Evolutionary conservation across 2,329 filamentous ascomycete genomes (phyloP).

Genomic region (Cordyceps pruinosa): DNA sequence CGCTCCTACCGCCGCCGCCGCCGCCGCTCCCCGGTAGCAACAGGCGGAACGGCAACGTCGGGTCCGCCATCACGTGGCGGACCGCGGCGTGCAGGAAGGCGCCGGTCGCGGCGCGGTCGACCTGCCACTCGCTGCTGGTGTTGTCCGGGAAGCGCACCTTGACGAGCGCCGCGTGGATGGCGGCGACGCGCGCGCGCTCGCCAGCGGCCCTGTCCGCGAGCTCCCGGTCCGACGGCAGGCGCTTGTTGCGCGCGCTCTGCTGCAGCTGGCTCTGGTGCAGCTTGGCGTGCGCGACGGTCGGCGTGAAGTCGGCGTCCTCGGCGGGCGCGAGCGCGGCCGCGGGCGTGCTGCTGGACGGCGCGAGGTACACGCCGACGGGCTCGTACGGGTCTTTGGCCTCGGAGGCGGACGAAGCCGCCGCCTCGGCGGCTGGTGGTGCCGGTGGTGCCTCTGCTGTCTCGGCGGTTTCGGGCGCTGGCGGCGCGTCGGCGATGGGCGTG

Average conservation of each 20-base stretch:
- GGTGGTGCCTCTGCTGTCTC: not conserved
- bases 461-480: slow-evolving; percentile 6
- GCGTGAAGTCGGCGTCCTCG: slow-evolving; percentile 69
- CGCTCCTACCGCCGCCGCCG: slow-evolving; percentile 37
- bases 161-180: slow-evolving; percentile 62
- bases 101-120: slow-evolving; percentile 62
- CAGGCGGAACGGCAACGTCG: slow-evolving; percentile 63
- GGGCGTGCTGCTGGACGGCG: slow-evolving; percentile 67
- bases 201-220: slow-evolving; percentile 62
- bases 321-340: slow-evolving; percentile 62
- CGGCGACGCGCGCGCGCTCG: slow-evolving; percentile 57
- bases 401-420: slow-evolving; percentile 6
- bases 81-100: slow-evolving; percentile 69
- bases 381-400: slow-evolving; percentile 29
- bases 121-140: slow-evolving; percentile 65
- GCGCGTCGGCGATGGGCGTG: not conserved
- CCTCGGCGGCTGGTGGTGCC: too few species aligned
- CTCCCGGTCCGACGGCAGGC: slow-evolving; percentile 77
- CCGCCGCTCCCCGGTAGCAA: slow-evolving; percentile 47
- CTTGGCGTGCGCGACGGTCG: slow-evolving; percentile 68
- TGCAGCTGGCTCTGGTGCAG: slow-evolving; percentile 64
- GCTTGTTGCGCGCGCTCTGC: slow-evolving; percentile 59
- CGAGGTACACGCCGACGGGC: slow-evolving; percentile 67
- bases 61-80: slow-evolving; percentile 58
- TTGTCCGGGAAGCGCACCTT: slow-evolving; percentile 87